Conservation (phyloP, 2,329 filamentous ascomycete species). For the Claviceps spartinae region DNA sequence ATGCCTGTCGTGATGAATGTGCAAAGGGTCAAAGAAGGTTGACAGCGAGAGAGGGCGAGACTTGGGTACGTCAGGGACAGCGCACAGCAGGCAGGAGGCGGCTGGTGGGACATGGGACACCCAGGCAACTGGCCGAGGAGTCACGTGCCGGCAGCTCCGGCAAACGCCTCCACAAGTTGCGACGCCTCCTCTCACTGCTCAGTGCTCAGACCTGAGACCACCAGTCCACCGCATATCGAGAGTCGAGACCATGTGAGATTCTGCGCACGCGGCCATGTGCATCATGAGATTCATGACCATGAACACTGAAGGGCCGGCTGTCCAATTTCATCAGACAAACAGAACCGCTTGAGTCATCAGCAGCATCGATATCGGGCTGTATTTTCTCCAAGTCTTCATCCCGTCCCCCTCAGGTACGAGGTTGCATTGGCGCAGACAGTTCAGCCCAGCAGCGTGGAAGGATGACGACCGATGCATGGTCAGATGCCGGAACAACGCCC, state of each 20-base stretch:
- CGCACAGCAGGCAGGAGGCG: slow-evolving; percentile 6
- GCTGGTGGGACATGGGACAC: slow-evolving; percentile 5
- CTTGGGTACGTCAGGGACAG: slow-evolving; percentile 21
- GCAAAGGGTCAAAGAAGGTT: slow-evolving; percentile 12
- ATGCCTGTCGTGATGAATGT: slow-evolving; percentile 14
- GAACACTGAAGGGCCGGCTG: too few species aligned
- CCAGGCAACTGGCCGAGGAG: slow-evolving; percentile 11
- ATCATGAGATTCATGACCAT: too few species aligned
- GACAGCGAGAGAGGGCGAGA: slow-evolving; percentile 10
- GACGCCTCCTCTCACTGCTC: too few species aligned
- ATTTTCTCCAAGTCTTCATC: neutral
- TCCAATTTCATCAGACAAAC: too few species aligned
- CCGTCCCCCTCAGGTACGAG: neutral
- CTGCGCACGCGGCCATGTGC: too few species aligned
- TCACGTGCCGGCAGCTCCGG: slow-evolving; percentile 13
- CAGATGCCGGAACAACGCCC: neutral
- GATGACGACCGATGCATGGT: neutral
- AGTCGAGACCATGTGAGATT: too few species aligned
- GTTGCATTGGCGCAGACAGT: neutral
- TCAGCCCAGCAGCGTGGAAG: neutral
- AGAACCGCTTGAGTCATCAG: neutral
- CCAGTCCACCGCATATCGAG: too few species aligned
- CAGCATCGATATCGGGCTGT: neutral
- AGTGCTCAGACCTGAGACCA: too few species aligned
- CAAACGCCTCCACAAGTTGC: too few species aligned